A percentile compares a stretch with the other conserved stretches of the same genome.
phyloP scores from a whole-genome alignment of 1,284 basidiomycete genomes.

The Irpex sp. region DNA sequence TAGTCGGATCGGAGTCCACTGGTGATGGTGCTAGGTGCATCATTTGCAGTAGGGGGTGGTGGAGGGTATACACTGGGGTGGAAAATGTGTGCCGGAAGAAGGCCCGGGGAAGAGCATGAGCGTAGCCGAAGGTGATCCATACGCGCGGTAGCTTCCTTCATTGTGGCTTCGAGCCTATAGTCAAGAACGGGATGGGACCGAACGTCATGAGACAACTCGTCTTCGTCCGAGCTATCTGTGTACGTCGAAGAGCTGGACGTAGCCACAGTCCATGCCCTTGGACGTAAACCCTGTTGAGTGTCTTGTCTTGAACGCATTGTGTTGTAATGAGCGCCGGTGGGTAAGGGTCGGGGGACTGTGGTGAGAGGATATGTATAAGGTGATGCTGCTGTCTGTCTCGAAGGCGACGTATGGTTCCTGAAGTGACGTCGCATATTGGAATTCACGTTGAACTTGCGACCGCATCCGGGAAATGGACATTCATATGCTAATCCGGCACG shows the following conservation, averaged over 20 bases:
- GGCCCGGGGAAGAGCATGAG: not conserved
- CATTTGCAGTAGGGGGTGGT: not conserved
- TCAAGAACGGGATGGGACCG: not conserved
- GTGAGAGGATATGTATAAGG: constrained; percentile 14
- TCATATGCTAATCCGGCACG: constrained; percentile 49
- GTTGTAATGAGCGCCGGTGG: not conserved
- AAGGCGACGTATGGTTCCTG: constrained; percentile 47
- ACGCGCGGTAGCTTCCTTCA: not conserved
- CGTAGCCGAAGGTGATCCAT: constrained; percentile 3
- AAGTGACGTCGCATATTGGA: constrained; percentile 80
- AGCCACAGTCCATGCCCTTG: not conserved
- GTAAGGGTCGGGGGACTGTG: constrained; percentile 4
- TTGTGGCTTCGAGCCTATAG: not conserved
- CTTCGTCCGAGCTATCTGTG: constrained; percentile 1
- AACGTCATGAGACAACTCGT: not conserved
- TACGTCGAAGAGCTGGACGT: not conserved
- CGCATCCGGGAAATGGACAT: constrained; percentile 72
- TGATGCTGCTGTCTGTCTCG: not conserved
- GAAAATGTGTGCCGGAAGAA: not conserved
- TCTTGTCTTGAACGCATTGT: not conserved
- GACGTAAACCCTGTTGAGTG: not conserved
- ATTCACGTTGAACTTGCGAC: constrained; percentile 73
- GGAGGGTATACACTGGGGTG: not conserved
- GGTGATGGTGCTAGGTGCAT: not conserved
- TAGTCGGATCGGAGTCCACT: no score